Conservation (phyloP, 371 early-diverging fungal genomes). For the Syncephalastrum contaminatum region DNA sequence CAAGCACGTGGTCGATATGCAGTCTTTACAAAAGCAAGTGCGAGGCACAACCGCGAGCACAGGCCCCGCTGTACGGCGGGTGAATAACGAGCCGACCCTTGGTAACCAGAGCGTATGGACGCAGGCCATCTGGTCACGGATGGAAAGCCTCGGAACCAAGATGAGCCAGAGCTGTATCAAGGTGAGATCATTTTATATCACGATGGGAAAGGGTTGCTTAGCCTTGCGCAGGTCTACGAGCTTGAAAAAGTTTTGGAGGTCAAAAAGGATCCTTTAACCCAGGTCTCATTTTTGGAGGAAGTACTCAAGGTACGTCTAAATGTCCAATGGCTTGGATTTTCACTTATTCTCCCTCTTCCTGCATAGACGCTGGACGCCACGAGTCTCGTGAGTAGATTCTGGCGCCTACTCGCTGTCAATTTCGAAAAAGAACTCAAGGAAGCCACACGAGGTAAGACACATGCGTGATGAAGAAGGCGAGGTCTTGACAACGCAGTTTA, state of each 20-base stretch:
- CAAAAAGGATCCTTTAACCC: constrained; percentile 69
- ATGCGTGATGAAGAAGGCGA: too few species aligned
- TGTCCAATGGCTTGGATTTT: neutral
- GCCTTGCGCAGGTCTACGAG: constrained; percentile 55
- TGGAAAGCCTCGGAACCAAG: constrained; percentile 74
- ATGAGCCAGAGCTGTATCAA: constrained; percentile 70
- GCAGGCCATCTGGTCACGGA: constrained; percentile 63
- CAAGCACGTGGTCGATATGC: constrained; percentile 59
- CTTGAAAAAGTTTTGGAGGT: constrained; percentile 70
- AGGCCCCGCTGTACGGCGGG: constrained; percentile 46
- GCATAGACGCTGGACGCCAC: constrained; percentile 35
- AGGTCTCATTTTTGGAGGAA: constrained; percentile 65
- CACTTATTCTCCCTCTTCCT: neutral
- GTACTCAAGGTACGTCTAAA: constrained; percentile 31
- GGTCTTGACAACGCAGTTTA: constrained; percentile 8
- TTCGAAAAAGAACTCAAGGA: constrained; percentile 51
- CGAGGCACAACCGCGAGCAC: constrained; percentile 41
- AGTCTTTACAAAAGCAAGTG: constrained; percentile 63
- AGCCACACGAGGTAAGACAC: constrained; percentile 34
- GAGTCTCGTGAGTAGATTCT: constrained; percentile 48
- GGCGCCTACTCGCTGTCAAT: constrained; percentile 42
- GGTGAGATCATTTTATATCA: constrained; percentile 25
- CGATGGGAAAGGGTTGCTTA: neutral
- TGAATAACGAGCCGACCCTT: constrained; percentile 51
- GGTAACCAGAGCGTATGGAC: constrained; percentile 53